Conservation (phyloP, 2,329 filamentous ascomycete species). For the Monilinia polystroma region DNA sequence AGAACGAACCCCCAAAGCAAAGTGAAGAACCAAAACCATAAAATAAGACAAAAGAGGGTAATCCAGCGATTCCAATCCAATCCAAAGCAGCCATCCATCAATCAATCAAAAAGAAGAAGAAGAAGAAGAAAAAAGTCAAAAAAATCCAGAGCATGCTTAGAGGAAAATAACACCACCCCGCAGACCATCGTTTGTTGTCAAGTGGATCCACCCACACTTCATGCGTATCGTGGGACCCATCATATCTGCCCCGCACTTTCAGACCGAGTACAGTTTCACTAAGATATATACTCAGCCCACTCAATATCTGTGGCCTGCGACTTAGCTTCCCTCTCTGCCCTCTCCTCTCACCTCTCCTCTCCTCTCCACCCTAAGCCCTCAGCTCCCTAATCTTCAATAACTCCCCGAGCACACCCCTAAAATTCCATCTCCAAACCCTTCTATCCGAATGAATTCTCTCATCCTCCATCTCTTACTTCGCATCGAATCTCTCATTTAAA, state of each 20-base stretch:
- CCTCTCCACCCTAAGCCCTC: neutral
- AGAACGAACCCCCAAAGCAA: too few species aligned
- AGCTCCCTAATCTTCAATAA: neutral
- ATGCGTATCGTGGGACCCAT: too few species aligned
- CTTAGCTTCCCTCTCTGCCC: neutral
- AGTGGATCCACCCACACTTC: neutral
- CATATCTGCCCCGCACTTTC: neutral
- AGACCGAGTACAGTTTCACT: neutral
- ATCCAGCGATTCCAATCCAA: too few species aligned
- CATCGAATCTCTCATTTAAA: neutral
- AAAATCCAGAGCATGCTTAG: too few species aligned
- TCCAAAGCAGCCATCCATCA: too few species aligned
- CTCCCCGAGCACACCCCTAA: slow-evolving; percentile 6
- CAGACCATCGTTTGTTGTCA: neutral
- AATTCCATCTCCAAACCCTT: neutral
- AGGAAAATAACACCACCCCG: too few species aligned
- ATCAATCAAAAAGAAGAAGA: too few species aligned
- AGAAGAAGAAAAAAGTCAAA: too few species aligned
- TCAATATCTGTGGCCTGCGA: neutral
- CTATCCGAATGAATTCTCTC: neutral
- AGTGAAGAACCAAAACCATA: too few species aligned
- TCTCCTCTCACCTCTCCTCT: too few species aligned
- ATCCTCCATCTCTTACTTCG: neutral
- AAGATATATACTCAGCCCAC: neutral
- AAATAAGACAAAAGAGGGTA: too few species aligned